Conservation (phyloP, 768 basidiomycete species). For the Roridomyces roridus region DNA sequence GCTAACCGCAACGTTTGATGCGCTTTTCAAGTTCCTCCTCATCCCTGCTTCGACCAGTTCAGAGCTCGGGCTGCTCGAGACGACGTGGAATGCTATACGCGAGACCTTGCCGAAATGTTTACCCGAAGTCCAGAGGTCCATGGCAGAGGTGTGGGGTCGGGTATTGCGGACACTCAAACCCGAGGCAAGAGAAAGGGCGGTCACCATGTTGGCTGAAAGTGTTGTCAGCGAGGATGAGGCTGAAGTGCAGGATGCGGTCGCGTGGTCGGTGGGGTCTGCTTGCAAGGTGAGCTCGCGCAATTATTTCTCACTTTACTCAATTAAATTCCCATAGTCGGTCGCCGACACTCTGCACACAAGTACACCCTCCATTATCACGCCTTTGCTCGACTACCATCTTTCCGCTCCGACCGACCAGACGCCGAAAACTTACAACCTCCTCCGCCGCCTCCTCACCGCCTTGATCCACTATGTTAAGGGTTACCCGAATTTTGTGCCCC, state of each 20-base stretch:
- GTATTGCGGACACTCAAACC: conserved; percentile 75
- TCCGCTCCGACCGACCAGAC: conserved; percentile 31
- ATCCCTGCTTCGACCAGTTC: conserved; percentile 58
- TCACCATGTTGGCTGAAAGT: conserved; percentile 59
- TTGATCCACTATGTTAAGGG: conserved; percentile 83
- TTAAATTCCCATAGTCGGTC: conserved; percentile 60
- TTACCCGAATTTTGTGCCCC: conserved; percentile 63
- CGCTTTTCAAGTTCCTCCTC: conserved; percentile 75
- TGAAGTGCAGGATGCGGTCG: conserved; percentile 65
- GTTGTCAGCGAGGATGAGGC: conserved; percentile 32
- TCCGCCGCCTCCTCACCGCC: conserved; percentile 79
- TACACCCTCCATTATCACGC: conserved; percentile 64
- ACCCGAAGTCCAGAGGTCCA: conserved; percentile 75
- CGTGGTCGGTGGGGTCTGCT: conserved; percentile 79
- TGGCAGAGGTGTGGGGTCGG: conserved; percentile 89
- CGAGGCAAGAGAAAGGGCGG: conserved; percentile 59
- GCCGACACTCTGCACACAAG: conserved; percentile 84
- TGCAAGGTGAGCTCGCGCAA: conserved; percentile 64
- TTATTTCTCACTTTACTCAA: conserved; percentile 11
- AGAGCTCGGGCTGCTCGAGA: conserved; percentile 57
- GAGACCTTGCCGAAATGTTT: conserved; percentile 61
- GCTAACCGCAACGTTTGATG: conserved; percentile 71
- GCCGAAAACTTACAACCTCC: conserved; percentile 57
- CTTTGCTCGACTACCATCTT: conserved; percentile 64
- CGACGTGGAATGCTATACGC: conserved; percentile 65